These are phyloP conservation scores for Sphaerulina vaccinii DNA, from an alignment of 2,329 filamentous ascomycete genomes.

Conservation along the genomic window DNA sequence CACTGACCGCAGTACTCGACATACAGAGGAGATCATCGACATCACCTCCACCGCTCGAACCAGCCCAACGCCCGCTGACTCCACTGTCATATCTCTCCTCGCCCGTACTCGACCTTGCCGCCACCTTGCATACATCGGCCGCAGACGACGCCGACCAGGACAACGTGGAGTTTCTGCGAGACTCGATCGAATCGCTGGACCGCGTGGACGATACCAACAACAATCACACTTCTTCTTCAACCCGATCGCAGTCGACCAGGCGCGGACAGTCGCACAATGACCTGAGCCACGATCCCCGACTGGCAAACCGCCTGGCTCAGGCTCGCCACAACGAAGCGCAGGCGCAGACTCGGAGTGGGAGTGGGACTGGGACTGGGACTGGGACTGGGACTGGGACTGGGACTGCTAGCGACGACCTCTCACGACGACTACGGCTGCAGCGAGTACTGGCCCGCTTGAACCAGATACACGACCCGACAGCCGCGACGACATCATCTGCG, in stretches of 20 bases:
- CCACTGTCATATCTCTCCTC: slow-evolving; percentile 48
- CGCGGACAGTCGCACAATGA: slow-evolving; percentile 27
- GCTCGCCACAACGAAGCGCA: not conserved
- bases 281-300: slow-evolving; percentile 27
- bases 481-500: slow-evolving; percentile 18
- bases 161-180: slow-evolving; percentile 54
- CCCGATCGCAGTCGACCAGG: too few relatives aligned
- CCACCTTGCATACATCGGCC: slow-evolving; percentile 48
- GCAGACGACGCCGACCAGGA: slow-evolving; percentile 42
- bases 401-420: slow-evolving; percentile 45
- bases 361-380: too few relatives aligned
- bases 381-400: too few relatives aligned
- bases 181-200: slow-evolving; percentile 38
- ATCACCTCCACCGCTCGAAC: slow-evolving; percentile 14
- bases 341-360: slow-evolving; percentile 24
- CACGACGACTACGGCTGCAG: slow-evolving; percentile 44
- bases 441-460: slow-evolving; percentile 48
- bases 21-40: too few relatives aligned
- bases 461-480: slow-evolving; percentile 43
- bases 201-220: slow-evolving; percentile 13
- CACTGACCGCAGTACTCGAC: too few relatives aligned
- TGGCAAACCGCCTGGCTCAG: slow-evolving; percentile 2
- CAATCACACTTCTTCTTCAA: too few relatives aligned
- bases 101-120: slow-evolving; percentile 52
- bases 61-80: slow-evolving; percentile 28